Evolutionary conservation across 768 basidiomycete species (phyloP).

Genomic region (Tulasnella sp.): DNA sequence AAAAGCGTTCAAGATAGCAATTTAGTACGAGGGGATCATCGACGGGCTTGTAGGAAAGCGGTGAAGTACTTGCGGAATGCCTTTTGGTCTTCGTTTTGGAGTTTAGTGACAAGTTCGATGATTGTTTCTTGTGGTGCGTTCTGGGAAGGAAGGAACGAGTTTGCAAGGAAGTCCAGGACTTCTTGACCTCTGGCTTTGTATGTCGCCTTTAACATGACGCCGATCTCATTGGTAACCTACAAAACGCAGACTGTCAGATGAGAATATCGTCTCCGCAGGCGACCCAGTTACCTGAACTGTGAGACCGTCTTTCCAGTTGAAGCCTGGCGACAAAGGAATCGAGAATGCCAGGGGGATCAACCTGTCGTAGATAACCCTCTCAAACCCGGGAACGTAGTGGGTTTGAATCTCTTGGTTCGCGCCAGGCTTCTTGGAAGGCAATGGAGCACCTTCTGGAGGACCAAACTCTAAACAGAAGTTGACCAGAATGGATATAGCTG

Average conservation of each 20-base stretch:
- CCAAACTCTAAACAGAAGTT: conserved; percentile 64
- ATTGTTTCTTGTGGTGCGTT: conserved; percentile 76
- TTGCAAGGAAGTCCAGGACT: conserved; percentile 70
- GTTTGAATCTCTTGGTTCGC: conserved; percentile 30
- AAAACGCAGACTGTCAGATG: neutral
- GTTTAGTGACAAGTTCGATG: conserved; percentile 65
- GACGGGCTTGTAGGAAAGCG: conserved; percentile 49
- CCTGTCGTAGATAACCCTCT: conserved; percentile 82
- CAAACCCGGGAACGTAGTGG: conserved; percentile 70
- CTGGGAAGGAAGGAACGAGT: conserved; percentile 78
- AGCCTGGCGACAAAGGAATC: conserved; percentile 66
- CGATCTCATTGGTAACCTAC: conserved; percentile 85
- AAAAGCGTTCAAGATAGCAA: neutral
- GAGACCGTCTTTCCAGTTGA: conserved; percentile 86
- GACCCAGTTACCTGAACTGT: conserved; percentile 58
- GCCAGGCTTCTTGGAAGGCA: conserved; percentile 26
- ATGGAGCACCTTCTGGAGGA: conserved; percentile 37
- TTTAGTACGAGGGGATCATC: neutral
- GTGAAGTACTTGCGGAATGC: conserved; percentile 79
- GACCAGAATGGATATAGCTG: conserved; percentile 71
- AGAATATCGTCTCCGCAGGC: neutral
- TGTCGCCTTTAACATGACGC: conserved; percentile 71
- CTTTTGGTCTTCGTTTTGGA: conserved; percentile 66
- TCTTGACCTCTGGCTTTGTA: conserved; percentile 72
- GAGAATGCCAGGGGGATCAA: conserved; percentile 76